Evolutionary conservation across 2,329 filamentous ascomycete genomes (phyloP).

Genomic region (Cryphonectria parasitica): DNA sequence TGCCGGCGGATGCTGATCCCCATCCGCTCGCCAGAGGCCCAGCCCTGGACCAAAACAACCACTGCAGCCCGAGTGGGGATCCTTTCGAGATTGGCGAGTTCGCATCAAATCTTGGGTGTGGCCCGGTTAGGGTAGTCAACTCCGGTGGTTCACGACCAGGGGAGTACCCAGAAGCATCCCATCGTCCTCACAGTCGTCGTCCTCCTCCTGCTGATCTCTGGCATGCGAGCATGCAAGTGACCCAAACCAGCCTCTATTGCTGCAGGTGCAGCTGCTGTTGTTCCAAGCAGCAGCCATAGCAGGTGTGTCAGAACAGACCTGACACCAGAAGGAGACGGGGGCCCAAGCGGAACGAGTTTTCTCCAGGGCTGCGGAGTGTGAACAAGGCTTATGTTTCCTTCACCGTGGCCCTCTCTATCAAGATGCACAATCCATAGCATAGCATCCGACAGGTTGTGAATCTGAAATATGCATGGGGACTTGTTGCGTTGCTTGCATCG

Average conservation of each 20-base stretch:
- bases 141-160: neutral
- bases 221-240: too few relatives aligned
- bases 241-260: too few relatives aligned
- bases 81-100: slow-evolving; percentile 28
- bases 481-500: neutral
- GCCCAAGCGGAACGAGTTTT: neutral
- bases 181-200: neutral
- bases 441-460: too few relatives aligned
- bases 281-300: too few relatives aligned
- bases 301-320: too few relatives aligned
- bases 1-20: slow-evolving; percentile 1
- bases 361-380: neutral
- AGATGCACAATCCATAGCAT: too few relatives aligned
- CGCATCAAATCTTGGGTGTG: slow-evolving; percentile 24
- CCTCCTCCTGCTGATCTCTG: neutral
- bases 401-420: too few relatives aligned
- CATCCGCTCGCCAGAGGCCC: neutral
- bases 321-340: too few relatives aligned
- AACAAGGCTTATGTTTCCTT: too few relatives aligned
- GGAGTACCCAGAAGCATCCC: neutral
- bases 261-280: too few relatives aligned
- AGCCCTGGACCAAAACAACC: neutral
- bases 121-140: slow-evolving; percentile 7
- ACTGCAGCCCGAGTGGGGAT: slow-evolving; percentile 4
- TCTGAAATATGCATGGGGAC: neutral